Evolutionary conservation across 2,329 filamentous ascomycete genomes (phyloP).

Genomic region (Penicillium psychrosexuale): DNA sequence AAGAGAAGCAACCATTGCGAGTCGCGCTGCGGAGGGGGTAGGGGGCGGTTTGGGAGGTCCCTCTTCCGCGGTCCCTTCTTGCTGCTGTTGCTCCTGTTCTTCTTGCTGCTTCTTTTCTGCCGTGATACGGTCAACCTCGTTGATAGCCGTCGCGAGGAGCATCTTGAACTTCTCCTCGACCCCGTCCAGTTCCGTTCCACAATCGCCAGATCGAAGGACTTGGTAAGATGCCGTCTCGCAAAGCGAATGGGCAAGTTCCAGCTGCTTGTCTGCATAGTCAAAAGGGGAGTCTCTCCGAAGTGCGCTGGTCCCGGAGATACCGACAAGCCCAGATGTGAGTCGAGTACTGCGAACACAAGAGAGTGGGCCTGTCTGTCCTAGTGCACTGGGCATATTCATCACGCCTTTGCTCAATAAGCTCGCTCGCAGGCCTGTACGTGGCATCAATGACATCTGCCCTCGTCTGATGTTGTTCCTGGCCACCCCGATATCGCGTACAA

Average conservation of each 20-base stretch:
- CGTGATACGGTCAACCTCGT: slow-evolving; percentile 57
- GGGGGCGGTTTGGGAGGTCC: slow-evolving; percentile 10
- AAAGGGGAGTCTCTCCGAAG: slow-evolving; percentile 57
- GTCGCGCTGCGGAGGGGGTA: slow-evolving; percentile 17
- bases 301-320: slow-evolving; percentile 14
- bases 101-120: slow-evolving; percentile 47
- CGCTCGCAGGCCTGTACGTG: slow-evolving; percentile 25
- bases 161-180: slow-evolving; percentile 64
- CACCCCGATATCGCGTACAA: slow-evolving; percentile 77
- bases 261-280: slow-evolving; percentile 70
- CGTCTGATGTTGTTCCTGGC: slow-evolving; percentile 82
- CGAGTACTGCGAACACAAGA: slow-evolving; percentile 30
- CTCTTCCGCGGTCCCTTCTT: slow-evolving; percentile 4
- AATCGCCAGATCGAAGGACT: slow-evolving; percentile 83
- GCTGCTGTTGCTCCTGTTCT: slow-evolving; percentile 16
- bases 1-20: slow-evolving; percentile 20
- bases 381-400: slow-evolving; percentile 1
- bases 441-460: slow-evolving; percentile 61
- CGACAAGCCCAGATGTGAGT: slow-evolving; percentile 15
- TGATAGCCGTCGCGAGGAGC: slow-evolving; percentile 59
- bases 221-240: slow-evolving; percentile 87
- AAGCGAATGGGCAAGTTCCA: slow-evolving; percentile 75
- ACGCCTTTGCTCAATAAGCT: slow-evolving; percentile 14
- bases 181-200: slow-evolving; percentile 69
- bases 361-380: slow-evolving; percentile 3